Conservation (phyloP, 306 rosid genomes). For the Vachellia collinsii region DNA sequence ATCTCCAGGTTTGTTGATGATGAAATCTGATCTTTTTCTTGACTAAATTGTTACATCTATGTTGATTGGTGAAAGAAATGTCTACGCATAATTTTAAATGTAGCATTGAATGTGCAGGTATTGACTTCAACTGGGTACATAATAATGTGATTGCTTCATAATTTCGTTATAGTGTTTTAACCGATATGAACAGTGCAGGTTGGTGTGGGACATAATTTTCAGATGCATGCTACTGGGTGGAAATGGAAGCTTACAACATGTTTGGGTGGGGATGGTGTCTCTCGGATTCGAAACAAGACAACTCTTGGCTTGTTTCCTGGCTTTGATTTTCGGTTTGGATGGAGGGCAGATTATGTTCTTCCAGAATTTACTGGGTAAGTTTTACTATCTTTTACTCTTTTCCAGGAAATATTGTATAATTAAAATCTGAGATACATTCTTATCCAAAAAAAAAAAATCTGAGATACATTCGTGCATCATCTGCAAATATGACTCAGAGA, state of each 20-base stretch:
- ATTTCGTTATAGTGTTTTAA: conserved; percentile 26
- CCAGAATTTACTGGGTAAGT: conserved; percentile 93
- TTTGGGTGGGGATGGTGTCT: conserved; percentile 93
- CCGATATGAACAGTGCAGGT: conserved; percentile 59
- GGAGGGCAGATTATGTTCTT: conserved; percentile 94
- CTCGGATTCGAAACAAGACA: conserved; percentile 82
- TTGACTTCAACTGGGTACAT: conserved; percentile 2
- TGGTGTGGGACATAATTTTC: conserved; percentile 88
- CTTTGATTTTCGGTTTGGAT: conserved; percentile 84
- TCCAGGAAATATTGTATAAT: conserved; percentile 6
- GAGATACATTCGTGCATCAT: not conserved
- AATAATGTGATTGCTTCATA: conserved; percentile 28
- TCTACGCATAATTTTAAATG: conserved; percentile 10
- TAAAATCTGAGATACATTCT: conserved; percentile 10
- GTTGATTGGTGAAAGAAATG: conserved; percentile 16
- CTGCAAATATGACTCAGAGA: conserved; percentile 31
- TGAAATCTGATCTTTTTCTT: conserved; percentile 13
- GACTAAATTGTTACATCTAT: conserved; percentile 15
- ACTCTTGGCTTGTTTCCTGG: conserved; percentile 80
- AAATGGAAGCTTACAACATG: conserved; percentile 96
- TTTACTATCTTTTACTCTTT: conserved; percentile 25
- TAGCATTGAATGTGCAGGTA: conserved; percentile 2
- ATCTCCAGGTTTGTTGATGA: conserved; percentile 76
- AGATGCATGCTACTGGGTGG: conserved; percentile 88
- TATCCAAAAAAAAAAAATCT: not conserved